Conservation (phyloP, 192 early-diverging fungal species). For the Entomortierella lignicola region DNA sequence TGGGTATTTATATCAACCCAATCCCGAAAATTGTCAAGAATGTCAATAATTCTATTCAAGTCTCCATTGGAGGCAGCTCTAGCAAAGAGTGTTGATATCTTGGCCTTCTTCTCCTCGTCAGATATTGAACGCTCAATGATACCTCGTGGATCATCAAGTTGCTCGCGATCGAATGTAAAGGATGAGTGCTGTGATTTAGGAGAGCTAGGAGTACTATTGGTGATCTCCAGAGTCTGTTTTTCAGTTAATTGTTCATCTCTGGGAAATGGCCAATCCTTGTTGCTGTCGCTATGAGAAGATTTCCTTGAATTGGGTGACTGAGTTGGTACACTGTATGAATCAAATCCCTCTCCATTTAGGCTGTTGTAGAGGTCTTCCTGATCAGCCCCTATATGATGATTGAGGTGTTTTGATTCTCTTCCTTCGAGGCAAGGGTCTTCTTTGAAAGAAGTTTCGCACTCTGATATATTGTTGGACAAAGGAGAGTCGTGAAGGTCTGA, state of each 20-base stretch:
- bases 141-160: conserved; percentile 31
- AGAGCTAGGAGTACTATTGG: not conserved
- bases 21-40: conserved; percentile 65
- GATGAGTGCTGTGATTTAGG: not conserved
- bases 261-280: not conserved
- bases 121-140: conserved; percentile 26
- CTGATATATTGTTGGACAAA: conserved; percentile 27
- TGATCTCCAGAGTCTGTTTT: not conserved
- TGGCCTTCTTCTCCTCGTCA: conserved; percentile 63
- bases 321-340: not conserved
- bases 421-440: not conserved
- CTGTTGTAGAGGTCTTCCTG: not conserved
- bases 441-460: not conserved
- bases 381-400: not conserved
- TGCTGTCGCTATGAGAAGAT: not conserved
- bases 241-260: conserved; percentile 2
- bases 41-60: conserved; percentile 63
- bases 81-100: conserved; percentile 70
- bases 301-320: not conserved
- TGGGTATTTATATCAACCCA: conserved; percentile 80
- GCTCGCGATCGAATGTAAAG: conserved; percentile 22
- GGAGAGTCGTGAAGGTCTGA: conserved; percentile 25
- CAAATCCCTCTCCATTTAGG: not conserved
- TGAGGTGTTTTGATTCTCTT: not conserved
- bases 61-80: conserved; percentile 83